Evolutionary conservation across 331 rosid genomes (phyloP), one percentile per base, ranked within the genome.

Genomic region (Stylosanthes scabra): DNA sequence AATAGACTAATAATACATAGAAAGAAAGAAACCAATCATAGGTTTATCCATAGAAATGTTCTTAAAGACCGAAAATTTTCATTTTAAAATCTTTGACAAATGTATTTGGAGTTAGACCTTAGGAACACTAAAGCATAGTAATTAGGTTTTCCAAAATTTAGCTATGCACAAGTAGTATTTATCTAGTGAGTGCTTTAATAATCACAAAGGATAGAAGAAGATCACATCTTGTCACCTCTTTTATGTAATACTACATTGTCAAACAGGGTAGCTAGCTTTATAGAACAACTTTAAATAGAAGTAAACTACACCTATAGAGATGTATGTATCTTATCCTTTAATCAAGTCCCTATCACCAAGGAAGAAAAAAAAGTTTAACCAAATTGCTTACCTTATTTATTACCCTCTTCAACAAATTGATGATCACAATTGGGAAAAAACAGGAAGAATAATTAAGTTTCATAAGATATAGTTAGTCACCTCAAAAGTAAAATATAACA

Each of bases 261-360:
- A 71, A 83, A 74, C 2, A 74, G 70, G 66, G 67, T 70, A 66
- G 74, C 66, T 55, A 66, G 44, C 1, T 5, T 2, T 31, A 31
- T 31, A 31, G 37, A 31, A 31, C 37, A 31, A 56, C 84, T 79
- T 83, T 56, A 64, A 75, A 51, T 31, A 75, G 77, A 75, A 79
- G 78, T 79, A 83, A 76, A 79, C 70, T 63, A 75, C 70, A 75
- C 61, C 66, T 31, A 50, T 71, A 46, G 70, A 75, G 68, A 51
- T 66, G 6, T 41, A 74, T 70, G 41, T 71, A 25, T 70, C 15
- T 47, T 45, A 16, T 66, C 75, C 79, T 63, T 79, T 46, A 60
- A 47, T 62, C 11, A 46, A 80, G 74, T 75, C 70, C 70, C 81
- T 61, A 79, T 76, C 76, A 45, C 31, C n/a, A 71, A 51, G 15